Conservation (phyloP, 768 basidiomycete species). For the Auriscalpium orientale region DNA sequence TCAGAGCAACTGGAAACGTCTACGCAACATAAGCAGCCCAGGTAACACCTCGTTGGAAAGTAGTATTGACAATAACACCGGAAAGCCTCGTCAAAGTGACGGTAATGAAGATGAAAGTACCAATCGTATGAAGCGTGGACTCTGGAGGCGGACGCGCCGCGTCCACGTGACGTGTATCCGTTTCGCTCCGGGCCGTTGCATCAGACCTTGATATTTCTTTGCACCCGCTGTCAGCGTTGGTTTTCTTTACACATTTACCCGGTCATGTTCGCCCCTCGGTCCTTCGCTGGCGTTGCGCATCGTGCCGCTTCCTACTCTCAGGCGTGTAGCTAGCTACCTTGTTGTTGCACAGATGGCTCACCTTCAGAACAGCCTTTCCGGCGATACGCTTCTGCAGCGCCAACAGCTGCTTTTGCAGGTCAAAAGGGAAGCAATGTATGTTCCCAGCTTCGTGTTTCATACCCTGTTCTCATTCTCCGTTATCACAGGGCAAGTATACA, state of each 20-base stretch:
- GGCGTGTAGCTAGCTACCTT: conserved; percentile 28
- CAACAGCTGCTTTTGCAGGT: conserved; percentile 86
- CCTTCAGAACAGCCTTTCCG: conserved; percentile 38
- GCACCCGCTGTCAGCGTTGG: too few relatives aligned
- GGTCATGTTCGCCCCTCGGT: conserved; percentile 53
- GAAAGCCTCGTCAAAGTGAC: too few relatives aligned
- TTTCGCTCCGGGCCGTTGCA: too few relatives aligned
- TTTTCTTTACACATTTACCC: conserved; percentile 8
- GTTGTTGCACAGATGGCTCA: conserved; percentile 5
- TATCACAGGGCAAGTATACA: conserved; percentile 82
- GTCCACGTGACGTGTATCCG: too few relatives aligned
- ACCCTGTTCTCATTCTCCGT: conserved; percentile 1
- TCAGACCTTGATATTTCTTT: conserved; percentile 9
- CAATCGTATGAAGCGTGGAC: too few relatives aligned
- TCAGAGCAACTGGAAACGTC: too few relatives aligned
- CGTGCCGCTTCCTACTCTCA: conserved; percentile 40
- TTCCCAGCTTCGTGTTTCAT: conserved; percentile 8
- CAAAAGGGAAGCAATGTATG: conserved; percentile 83
- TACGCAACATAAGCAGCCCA: too few relatives aligned
- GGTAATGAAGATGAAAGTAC: too few relatives aligned
- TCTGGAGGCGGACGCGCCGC: too few relatives aligned
- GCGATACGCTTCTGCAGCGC: conserved; percentile 62
- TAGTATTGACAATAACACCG: too few relatives aligned
- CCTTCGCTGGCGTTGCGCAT: conserved; percentile 49
- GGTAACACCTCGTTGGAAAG: too few relatives aligned